Evolutionary conservation across 345 rosid genomes (phyloP), one percentile per base, ranked within the genome.

Genomic region (Noccaea caerulescens): DNA sequence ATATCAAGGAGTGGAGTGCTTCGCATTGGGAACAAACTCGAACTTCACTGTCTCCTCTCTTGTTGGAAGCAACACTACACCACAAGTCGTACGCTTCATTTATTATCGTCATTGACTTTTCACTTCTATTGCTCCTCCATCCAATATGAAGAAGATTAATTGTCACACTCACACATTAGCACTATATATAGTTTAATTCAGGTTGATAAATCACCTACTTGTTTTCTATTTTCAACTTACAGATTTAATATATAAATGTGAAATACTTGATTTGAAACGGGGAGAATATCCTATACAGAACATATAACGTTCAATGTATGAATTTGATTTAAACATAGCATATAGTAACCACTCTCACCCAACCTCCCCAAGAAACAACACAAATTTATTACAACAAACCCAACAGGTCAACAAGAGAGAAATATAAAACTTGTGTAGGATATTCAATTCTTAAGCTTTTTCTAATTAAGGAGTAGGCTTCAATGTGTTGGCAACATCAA

Each of bases 401-500:
- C 34, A 56, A 72, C 34, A 16, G 56, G 34, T 20, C 43, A 56
- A 72, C 36, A 16, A 64, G 34, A 11, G 33, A 52, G 11, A 23
- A 2, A 10, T n/a, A 51, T 7, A 16, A 4, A 2, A 12, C 33
- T 23, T 9, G 1, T 25, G 30, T 25, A 8, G 25, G 44, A 30
- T 27, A 2, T 51, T 58, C 16, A 57, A 12, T 18, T 20, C 38
- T 6, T 20, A 8, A 49, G 55, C 16, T 12, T 30, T 49, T 18
- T 49, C 0, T 13, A 13, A 23, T 66, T 18, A 58, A 38, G 54
- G 44, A 62, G 46, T 10, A n/a, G 74, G 58, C 45, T 77, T 68
- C 77, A 84, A 9, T 6, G 86, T 77, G 47, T 84, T 87, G 8
- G 66, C 89, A 72, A 87, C 66, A 47, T 82, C 89, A 14, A 87